phyloP scores from a whole-genome alignment of 2,329 filamentous ascomycete genomes.

The Onygena corvina region DNA sequence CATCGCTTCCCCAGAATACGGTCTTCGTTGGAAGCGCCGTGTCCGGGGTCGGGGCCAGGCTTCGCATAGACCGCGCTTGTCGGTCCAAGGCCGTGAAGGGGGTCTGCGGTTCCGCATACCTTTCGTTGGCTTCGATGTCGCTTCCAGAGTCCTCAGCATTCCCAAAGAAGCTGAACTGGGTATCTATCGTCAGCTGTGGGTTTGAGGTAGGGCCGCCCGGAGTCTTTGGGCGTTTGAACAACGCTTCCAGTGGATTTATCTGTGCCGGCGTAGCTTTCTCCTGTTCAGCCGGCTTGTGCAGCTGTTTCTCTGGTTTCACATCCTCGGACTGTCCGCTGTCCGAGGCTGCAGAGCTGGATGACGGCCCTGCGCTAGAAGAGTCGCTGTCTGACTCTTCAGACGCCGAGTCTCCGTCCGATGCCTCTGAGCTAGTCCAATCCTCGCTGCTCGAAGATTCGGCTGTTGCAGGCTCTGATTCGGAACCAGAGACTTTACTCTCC shows the following conservation, averaged over 20 bases:
- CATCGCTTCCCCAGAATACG: constrained; percentile 22
- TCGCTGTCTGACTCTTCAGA: background rate
- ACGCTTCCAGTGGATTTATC: constrained; percentile 77
- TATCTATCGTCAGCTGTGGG: constrained; percentile 34
- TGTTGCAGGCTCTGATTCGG: background rate
- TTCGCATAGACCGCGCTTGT: constrained; percentile 54
- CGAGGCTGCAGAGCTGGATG: background rate
- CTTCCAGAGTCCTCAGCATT: constrained; percentile 39
- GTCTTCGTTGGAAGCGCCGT: constrained; percentile 57
- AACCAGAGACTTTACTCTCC: background rate
- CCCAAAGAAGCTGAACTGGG: constrained; percentile 69
- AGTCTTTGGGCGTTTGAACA: constrained; percentile 62
- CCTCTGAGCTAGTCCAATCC: background rate
- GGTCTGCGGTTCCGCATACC: constrained; percentile 51
- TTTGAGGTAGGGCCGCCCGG: constrained; percentile 22
- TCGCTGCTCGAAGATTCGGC: background rate
- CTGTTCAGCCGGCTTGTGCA: background rate
- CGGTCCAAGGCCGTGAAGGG: constrained; percentile 72
- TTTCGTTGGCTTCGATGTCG: constrained; percentile 37
- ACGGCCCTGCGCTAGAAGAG: background rate
- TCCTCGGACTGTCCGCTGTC: constrained; percentile 20
- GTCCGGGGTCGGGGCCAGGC: constrained; percentile 87
- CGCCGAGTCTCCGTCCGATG: background rate
- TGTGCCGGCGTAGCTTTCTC: constrained; percentile 21
- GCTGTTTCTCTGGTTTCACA: constrained; percentile 6